phyloP scores from a whole-genome alignment of 176 grass and related monocot species.

The Alopecurus myosuroides region DNA sequence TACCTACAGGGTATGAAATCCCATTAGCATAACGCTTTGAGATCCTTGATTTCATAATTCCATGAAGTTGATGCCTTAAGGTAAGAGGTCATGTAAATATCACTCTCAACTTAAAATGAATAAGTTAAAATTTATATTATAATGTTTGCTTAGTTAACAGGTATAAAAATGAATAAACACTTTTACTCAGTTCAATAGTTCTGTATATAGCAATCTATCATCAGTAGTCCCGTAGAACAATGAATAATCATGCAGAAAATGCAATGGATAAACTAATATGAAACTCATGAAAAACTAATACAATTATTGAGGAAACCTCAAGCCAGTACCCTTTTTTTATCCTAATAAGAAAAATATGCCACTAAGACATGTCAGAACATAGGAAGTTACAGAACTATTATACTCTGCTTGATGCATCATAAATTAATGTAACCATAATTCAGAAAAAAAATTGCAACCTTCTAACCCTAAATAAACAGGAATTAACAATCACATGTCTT shows the following conservation, averaged over 20 bases:
- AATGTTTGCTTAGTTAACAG: too few relatives aligned
- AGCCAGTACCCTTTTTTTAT: neutral
- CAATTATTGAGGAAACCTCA: neutral
- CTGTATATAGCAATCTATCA: too few relatives aligned
- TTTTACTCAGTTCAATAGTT: too few relatives aligned
- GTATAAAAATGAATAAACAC: too few relatives aligned
- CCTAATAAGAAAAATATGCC: constrained; percentile 1
- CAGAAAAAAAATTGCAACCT: neutral
- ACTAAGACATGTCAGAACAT: neutral
- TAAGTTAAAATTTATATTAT: too few relatives aligned
- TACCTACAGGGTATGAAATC: too few relatives aligned
- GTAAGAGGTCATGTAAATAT: too few relatives aligned
- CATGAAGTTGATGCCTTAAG: too few relatives aligned
- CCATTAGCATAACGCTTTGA: too few relatives aligned
- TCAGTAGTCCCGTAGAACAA: too few relatives aligned
- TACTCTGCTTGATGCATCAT: neutral
- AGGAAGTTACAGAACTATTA: neutral
- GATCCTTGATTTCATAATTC: too few relatives aligned
- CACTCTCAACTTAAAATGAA: too few relatives aligned
- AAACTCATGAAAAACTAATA: constrained; percentile 8
- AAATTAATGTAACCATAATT: neutral
- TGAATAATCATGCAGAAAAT: neutral
- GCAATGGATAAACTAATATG: constrained; percentile 4
- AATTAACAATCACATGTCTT: neutral
- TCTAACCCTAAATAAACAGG: neutral